Conservation (phyloP, 192 early-diverging fungal genomes). For the Kickxella alabastrina region DNA sequence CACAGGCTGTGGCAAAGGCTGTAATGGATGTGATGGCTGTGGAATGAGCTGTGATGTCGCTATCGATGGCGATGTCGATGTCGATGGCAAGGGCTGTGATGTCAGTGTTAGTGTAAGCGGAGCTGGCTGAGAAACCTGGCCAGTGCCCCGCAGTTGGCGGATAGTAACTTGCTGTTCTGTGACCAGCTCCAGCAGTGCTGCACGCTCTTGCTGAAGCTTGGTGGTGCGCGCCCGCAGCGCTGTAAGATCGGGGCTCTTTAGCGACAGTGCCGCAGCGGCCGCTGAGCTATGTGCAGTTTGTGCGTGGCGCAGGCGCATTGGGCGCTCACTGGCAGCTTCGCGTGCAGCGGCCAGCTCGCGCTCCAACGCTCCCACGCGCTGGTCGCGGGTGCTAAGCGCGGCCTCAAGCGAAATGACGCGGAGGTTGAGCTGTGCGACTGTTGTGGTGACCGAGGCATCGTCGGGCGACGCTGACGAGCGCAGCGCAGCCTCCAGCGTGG, state of each 20-base stretch:
- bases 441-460: slow-evolving; percentile 4
- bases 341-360: slow-evolving; percentile 20
- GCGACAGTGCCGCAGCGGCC: neutral
- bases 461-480: slow-evolving; percentile 8
- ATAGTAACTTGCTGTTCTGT: slow-evolving; percentile 48
- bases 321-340: slow-evolving; percentile 33
- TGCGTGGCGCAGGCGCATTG: slow-evolving; percentile 49
- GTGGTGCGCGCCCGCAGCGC: slow-evolving; percentile 25
- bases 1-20: neutral
- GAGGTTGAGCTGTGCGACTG: slow-evolving; percentile 44
- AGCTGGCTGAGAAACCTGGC: neutral
- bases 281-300: neutral
- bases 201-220: slow-evolving; percentile 34
- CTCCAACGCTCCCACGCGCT: slow-evolving; percentile 9
- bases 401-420: slow-evolving; percentile 29
- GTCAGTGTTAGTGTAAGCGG: neutral
- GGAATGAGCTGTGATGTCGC: neutral
- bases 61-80: neutral
- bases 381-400: slow-evolving; percentile 17
- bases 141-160: slow-evolving; percentile 23
- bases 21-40: neutral
- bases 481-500: slow-evolving; percentile 24
- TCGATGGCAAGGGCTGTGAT: neutral
- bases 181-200: slow-evolving; percentile 43
- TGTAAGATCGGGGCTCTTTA: neutral